These are phyloP conservation scores for Ophiostoma sp. DNA, from an alignment of 2,329 filamentous ascomycete species.

Conservation along the genomic window DNA sequence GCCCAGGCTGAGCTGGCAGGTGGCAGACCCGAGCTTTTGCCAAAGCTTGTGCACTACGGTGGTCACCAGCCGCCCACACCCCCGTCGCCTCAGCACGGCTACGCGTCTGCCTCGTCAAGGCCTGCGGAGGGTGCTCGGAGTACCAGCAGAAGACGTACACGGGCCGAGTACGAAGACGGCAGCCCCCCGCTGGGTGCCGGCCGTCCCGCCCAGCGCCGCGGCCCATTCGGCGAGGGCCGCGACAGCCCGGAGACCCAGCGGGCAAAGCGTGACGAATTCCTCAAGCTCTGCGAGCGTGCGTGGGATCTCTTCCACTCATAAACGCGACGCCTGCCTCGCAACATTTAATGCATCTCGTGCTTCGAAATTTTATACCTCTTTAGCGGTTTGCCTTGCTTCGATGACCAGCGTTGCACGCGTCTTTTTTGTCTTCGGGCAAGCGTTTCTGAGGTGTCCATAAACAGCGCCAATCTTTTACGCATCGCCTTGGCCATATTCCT, in stretches of 20 bases:
- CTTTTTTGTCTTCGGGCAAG: background rate
- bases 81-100: constrained; percentile 69
- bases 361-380: constrained; percentile 12
- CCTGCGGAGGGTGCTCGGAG: constrained; percentile 54
- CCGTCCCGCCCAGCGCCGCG: constrained; percentile 59
- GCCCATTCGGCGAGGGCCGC: constrained; percentile 77
- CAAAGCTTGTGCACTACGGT: constrained; percentile 92
- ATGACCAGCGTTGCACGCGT: constrained; percentile 2
- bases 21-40: constrained; percentile 87
- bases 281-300: constrained; percentile 79
- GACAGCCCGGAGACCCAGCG: constrained; percentile 81
- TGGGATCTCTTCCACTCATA: constrained; percentile 98
- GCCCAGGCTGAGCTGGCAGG: constrained; percentile 87
- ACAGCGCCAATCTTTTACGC: background rate
- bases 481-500: background rate
- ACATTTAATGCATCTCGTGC: background rate
- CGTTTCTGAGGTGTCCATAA: background rate
- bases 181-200: constrained; percentile 82
- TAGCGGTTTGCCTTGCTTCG: constrained; percentile 7
- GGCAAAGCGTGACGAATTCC: constrained; percentile 90
- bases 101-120: constrained; percentile 33
- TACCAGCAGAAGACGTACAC: constrained; percentile 69
- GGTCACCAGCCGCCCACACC: constrained; percentile 92
- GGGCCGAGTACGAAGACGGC: constrained; percentile 91
- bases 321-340: constrained; percentile 31